Evolutionary conservation across 2,329 filamentous ascomycete genomes (phyloP).

Genomic region (Epichloe gansuensis): DNA sequence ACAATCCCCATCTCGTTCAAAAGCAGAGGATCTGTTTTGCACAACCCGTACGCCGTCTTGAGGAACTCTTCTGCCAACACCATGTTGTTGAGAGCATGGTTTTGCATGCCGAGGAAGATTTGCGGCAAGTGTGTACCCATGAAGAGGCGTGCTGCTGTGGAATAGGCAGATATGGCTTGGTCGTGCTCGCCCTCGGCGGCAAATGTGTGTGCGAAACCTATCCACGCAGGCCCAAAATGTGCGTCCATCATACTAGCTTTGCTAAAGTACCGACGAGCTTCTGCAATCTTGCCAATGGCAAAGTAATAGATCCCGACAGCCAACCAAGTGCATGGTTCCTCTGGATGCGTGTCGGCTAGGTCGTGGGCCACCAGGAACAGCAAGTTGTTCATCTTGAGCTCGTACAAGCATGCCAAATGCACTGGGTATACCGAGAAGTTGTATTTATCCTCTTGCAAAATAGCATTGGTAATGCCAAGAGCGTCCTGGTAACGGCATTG

Average conservation of each 20-base stretch:
- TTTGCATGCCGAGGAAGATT: constrained; percentile 96
- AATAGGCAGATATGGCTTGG: constrained; percentile 95
- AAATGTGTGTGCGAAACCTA: constrained; percentile 96
- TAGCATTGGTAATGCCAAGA: constrained; percentile 66
- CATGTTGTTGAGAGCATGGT: constrained; percentile 92
- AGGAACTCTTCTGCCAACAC: constrained; percentile 87
- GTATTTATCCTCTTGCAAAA: constrained; percentile 74
- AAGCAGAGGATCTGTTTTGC: constrained; percentile 74
- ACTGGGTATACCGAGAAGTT: constrained; percentile 83
- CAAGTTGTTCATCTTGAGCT: constrained; percentile 74
- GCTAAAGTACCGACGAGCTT: constrained; percentile 90
- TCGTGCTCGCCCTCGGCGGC: constrained; percentile 96
- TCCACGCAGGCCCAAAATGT: constrained; percentile 95
- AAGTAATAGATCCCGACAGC: constrained; percentile 95
- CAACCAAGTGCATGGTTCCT: constrained; percentile 84
- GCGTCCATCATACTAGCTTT: constrained; percentile 97
- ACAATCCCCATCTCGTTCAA: constrained; percentile 94
- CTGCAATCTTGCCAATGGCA: constrained; percentile 74
- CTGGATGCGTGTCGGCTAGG: constrained; percentile 78
- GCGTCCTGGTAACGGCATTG: constrained; percentile 89
- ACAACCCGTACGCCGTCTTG: constrained; percentile 73
- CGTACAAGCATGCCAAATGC: constrained; percentile 81
- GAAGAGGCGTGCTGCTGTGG: constrained; percentile 84
- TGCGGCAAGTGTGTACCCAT: constrained; percentile 95
- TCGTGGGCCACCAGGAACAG: constrained; percentile 89